Evolutionary conservation across 441 rosid genomes (phyloP).

Genomic region (Gossypium davidsonii): DNA sequence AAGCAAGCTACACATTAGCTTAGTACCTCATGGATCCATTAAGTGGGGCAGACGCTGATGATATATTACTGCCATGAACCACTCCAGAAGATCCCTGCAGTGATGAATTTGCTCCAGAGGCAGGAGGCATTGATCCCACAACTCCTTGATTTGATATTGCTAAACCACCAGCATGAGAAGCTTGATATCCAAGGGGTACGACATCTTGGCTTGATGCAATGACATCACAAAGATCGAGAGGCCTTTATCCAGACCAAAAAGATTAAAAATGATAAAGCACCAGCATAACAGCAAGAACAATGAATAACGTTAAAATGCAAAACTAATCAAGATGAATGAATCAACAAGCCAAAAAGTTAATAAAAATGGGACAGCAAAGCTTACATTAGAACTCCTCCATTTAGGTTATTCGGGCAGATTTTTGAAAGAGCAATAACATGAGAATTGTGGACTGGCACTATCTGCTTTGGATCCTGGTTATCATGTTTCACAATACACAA

Average conservation of each 20-base stretch:
- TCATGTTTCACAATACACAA: slow-evolving; percentile 53
- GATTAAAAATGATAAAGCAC: slow-evolving; percentile 17
- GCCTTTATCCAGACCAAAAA: slow-evolving; percentile 58
- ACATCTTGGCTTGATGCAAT: slow-evolving; percentile 61
- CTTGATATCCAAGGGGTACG: slow-evolving; percentile 56
- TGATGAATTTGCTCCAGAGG: slow-evolving; percentile 60
- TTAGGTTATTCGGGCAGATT: slow-evolving; percentile 75
- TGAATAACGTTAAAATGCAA: background rate
- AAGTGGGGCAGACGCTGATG: slow-evolving; percentile 57
- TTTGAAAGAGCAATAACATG: slow-evolving; percentile 79
- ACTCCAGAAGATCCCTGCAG: slow-evolving; percentile 59
- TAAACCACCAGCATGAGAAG: slow-evolving; percentile 49
- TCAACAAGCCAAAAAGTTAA: background rate
- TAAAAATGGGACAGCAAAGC: slow-evolving; percentile 26
- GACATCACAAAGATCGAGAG: slow-evolving; percentile 84
- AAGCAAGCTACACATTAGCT: slow-evolving; percentile 20
- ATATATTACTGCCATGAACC: slow-evolving; percentile 48
- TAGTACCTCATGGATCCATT: slow-evolving; percentile 67
- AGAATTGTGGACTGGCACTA: slow-evolving; percentile 68
- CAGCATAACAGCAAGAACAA: slow-evolving; percentile 10
- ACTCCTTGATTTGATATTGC: slow-evolving; percentile 61
- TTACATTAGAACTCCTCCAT: slow-evolving; percentile 74
- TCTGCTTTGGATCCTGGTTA: slow-evolving; percentile 66
- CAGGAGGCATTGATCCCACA: slow-evolving; percentile 47
- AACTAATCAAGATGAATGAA: slow-evolving; percentile 9